phyloP scores from a whole-genome alignment of 2,329 filamentous ascomycete species.

The Corynespora cassiicola region DNA sequence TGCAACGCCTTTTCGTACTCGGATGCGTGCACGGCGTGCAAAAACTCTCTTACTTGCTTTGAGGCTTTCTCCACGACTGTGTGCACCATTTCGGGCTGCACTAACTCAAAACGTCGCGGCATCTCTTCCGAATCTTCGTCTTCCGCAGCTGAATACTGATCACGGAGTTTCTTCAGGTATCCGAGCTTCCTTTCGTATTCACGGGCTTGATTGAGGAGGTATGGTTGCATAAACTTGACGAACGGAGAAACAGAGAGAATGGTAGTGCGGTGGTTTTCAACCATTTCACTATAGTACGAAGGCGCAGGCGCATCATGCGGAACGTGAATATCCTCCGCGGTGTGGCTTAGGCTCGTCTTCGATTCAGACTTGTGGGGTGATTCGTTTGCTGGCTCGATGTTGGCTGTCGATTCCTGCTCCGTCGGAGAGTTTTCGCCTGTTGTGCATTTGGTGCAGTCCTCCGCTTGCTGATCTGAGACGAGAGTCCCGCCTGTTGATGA shows the following conservation, averaged over 20 bases:
- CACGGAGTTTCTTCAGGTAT: conserved; percentile 81
- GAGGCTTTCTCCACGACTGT: conserved; percentile 80
- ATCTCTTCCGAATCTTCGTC: conserved; percentile 38
- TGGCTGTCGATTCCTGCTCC: conserved; percentile 2
- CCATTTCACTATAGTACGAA: conserved; percentile 93
- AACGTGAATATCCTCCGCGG: conserved; percentile 55
- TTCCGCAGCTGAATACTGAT: conserved; percentile 64
- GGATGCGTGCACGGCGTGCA: conserved; percentile 93
- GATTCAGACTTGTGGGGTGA: conserved; percentile 16
- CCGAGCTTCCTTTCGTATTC: conserved; percentile 87
- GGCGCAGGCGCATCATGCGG: conserved; percentile 84
- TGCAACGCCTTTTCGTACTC: conserved; percentile 96
- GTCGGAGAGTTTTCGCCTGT: neutral
- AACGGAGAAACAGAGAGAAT: conserved; percentile 95
- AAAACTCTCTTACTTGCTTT: conserved; percentile 86
- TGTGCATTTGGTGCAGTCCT: conserved; percentile 11
- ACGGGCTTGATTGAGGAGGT: conserved; percentile 88
- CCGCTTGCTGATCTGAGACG: conserved; percentile 18
- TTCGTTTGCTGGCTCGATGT: conserved; percentile 10
- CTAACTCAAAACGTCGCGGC: conserved; percentile 81
- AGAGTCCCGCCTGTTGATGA: conserved; percentile 55
- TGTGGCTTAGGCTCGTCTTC: too few relatives aligned
- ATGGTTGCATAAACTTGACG: conserved; percentile 92
- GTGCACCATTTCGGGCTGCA: conserved; percentile 95
- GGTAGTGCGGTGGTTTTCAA: conserved; percentile 90